Percentiles rank a stretch among this genome's conserved stretches.
Conservation (phyloP, 176 grass and related monocot genomes). For the Aechmea fasciata region DNA sequence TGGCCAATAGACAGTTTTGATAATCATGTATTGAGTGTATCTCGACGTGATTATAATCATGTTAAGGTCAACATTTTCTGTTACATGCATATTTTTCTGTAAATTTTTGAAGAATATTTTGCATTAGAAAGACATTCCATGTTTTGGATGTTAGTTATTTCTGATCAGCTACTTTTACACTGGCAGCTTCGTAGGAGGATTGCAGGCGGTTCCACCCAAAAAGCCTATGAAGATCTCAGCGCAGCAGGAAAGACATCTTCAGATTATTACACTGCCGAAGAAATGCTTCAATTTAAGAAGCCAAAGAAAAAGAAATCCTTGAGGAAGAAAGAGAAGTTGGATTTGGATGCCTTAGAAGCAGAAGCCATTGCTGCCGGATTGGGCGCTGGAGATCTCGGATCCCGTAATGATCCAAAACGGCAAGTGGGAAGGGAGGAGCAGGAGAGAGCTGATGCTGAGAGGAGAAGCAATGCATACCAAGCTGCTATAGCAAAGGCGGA, state of each 20-base stretch:
- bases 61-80: neutral
- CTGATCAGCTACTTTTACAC: constrained; percentile 21
- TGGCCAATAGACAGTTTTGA: neutral
- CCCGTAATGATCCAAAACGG: constrained; percentile 58
- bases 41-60: neutral
- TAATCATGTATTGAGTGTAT: neutral
- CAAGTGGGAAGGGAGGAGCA: constrained; percentile 49
- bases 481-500: constrained; percentile 68
- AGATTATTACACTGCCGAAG: constrained; percentile 74
- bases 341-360: constrained; percentile 81
- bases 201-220: constrained; percentile 39
- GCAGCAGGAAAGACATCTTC: constrained; percentile 42
- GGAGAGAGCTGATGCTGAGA: constrained; percentile 69
- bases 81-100: neutral
- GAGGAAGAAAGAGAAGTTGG: constrained; percentile 87
- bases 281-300: constrained; percentile 94
- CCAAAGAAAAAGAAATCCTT: constrained; percentile 99
- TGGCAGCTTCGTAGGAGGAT: constrained; percentile 78
- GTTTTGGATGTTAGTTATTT: neutral
- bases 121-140: neutral
- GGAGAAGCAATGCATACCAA: constrained; percentile 61
- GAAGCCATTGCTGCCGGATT: constrained; percentile 75
- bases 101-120: neutral
- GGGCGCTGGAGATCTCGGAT: constrained; percentile 71
- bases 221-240: constrained; percentile 61